phyloP scores from a whole-genome alignment of 106 monocot species.

The Chionographis japonica region DNA sequence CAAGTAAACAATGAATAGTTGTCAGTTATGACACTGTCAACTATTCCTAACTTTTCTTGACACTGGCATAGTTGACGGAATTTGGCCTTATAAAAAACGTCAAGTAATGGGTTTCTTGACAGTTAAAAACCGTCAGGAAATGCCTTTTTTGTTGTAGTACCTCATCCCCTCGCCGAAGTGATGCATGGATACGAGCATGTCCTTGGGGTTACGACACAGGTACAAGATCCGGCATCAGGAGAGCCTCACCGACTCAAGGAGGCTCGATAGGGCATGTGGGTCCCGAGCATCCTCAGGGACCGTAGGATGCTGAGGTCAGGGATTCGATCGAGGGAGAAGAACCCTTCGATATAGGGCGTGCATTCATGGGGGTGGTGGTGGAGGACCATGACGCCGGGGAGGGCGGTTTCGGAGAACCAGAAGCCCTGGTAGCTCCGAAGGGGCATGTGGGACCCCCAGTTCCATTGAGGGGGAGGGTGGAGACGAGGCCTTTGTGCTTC shows the following conservation, averaged over 20 bases:
- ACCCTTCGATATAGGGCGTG: background rate
- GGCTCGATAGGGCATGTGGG: no score
- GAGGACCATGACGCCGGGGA: background rate
- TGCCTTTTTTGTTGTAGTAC: no score
- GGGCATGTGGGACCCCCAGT: background rate
- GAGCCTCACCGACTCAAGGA: no score
- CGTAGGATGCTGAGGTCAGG: background rate
- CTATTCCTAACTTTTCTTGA: no score
- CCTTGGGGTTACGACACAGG: conserved; percentile 12
- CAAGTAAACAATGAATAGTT: no score
- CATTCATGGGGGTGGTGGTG: background rate
- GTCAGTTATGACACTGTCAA: no score
- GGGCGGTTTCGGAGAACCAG: background rate
- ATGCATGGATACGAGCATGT: conserved; percentile 9
- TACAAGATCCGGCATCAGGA: conserved; percentile 10
- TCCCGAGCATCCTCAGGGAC: background rate
- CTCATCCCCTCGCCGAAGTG: background rate
- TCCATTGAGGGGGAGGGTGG: no score
- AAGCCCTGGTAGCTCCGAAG: background rate
- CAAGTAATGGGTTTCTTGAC: no score
- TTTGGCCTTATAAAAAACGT: no score
- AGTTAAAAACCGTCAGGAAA: no score
- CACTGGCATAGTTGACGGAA: no score
- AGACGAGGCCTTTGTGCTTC: no score
- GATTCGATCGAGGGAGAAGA: background rate